Base-by-base conservation (phyloP, 352 stramenopile genomes). In the Pythium plurisporium region DNA sequence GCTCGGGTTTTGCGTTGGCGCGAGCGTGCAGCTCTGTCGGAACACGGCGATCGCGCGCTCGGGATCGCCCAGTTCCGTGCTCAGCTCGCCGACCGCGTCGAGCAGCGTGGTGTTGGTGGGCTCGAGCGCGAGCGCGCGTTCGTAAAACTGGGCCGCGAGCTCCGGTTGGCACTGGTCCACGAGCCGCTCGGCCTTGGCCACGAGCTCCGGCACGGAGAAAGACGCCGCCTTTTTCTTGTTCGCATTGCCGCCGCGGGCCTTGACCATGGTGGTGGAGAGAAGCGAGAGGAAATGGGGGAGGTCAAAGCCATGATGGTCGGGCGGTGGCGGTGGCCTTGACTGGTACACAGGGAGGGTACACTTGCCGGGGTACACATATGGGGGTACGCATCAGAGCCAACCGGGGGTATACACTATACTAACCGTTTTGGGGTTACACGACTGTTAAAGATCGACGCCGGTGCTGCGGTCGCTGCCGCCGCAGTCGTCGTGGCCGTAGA, bases 91-190 rank as follows among this genome's bases (percentile, higher is more conserved):
- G 25, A 96, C 74, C 26, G 72, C 68, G 65, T 93, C 82, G 48
- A 94, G 70, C 45, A 96, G 69, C 55, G 69, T 62, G 43, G 75
- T 71, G 64, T 93, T 93, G 33, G 29, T 44, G 8, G 86, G 84
- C 50, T 94, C 82, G 58, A 86, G 80, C 27, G 63, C 49, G 40
- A 91, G 61, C 51, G 84, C 86, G 53, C 82, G 83, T 69, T 94
- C 76, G 62, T 86, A 93, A 64, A 96, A 96, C 65, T 82, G 79
- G 49, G 91, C 71, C 26, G 84, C 86, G 50, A 94, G 58, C 47
- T 94, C 86, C 5, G 84, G 82, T 55, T 95, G 81, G 62, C 79
- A 93, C 51, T 91, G 75, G 59, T 94, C 86, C 66, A 96, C 79
- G 19, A 96, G 63, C 55, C 65, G 62, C 69, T 96, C 82, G 49